Conservation (phyloP, 768 basidiomycete genomes). For the Suillus alpinus region DNA sequence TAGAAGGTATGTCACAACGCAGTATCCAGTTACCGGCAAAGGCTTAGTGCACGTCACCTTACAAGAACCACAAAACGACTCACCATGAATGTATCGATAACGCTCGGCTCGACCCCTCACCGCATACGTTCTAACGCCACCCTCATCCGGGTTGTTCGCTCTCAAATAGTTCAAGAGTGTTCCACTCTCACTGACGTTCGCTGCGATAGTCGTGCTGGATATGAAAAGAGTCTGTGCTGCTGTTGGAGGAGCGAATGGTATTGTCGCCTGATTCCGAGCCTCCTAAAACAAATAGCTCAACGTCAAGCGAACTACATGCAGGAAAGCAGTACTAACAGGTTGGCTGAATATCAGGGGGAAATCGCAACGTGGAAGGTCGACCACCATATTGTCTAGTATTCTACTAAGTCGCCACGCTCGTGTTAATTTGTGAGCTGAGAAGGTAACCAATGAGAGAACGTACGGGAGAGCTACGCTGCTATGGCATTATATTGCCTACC, state of each 20-base stretch:
- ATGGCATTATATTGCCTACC: constrained; percentile 38
- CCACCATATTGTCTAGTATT: too few relatives aligned
- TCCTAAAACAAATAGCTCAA: constrained; percentile 35
- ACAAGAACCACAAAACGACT: constrained; percentile 25
- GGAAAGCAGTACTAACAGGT: constrained; percentile 47
- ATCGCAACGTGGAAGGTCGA: constrained; percentile 92
- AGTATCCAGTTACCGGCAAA: constrained; percentile 81
- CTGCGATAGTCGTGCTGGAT: constrained; percentile 91
- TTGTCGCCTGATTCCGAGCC: too few relatives aligned
- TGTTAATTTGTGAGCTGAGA: constrained; percentile 87
- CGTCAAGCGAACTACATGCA: background rate
- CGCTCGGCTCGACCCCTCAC: constrained; percentile 92
- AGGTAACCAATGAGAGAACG: constrained; percentile 26
- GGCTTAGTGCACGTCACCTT: constrained; percentile 10
- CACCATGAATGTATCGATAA: constrained; percentile 95
- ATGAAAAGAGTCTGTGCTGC: too few relatives aligned
- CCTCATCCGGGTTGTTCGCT: constrained; percentile 86
- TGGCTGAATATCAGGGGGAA: constrained; percentile 96
- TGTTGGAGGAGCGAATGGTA: too few relatives aligned
- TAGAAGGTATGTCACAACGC: constrained; percentile 92
- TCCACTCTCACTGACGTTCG: constrained; percentile 92
- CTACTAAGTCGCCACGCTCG: constrained; percentile 88
- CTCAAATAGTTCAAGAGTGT: constrained; percentile 85
- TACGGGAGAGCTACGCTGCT: too few relatives aligned
- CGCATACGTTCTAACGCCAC: constrained; percentile 88